Base-by-base conservation (phyloP, 345 rosid genomes). In the Corymbia maculata region DNA sequence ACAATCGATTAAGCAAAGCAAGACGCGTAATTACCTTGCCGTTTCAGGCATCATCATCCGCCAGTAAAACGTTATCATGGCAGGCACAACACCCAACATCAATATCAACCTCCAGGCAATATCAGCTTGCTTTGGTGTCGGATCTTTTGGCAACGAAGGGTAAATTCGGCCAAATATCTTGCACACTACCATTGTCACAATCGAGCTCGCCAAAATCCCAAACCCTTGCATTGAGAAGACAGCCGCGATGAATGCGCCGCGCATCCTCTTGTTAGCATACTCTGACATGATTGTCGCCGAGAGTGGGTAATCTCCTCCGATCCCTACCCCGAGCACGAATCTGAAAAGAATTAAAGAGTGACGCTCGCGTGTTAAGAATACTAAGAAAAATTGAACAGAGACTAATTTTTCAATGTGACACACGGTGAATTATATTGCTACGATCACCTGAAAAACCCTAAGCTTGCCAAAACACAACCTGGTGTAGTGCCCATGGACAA, bases 11-110 rank as follows among this genome's bases (percentile, higher is more conserved):
- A 61, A 61, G 32, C 16, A 61, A 61, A 59, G 66, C n/a, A 5
- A 26, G 15, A 28, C 32, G 1, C 32, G 12, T 61, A 28, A 61
- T 59, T 90, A 95, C 97, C 96, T 93, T 59, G 97, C 96, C 28
- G 97, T 94, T 94, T 95, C 97, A 14, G 97, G 96, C 97, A 95
- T 95, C 89, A 90, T 90, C 96, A 95, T 94, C 14, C 97, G 93
- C 95, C 96, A 95, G n/a, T 95, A 95, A 84, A 86, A 95, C 7
- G 97, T 95, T 55, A 95, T 79, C 55, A 91, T 95, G n/a, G 97
- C 96, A 49, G 97, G 97, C 61, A 95, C 86, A 51, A 95, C 95
- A 52, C 96, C 96, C 26, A 94, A 53, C 95, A 95, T 94, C 9
- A 95, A 91, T 88, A 95, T 94, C 90, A 95, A 68, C 90, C 97